A percentile compares a stretch with the other conserved stretches of the same genome.
phyloP scores from a whole-genome alignment of 495 filamentous ascomycete species.

The Tuber indicum region DNA sequence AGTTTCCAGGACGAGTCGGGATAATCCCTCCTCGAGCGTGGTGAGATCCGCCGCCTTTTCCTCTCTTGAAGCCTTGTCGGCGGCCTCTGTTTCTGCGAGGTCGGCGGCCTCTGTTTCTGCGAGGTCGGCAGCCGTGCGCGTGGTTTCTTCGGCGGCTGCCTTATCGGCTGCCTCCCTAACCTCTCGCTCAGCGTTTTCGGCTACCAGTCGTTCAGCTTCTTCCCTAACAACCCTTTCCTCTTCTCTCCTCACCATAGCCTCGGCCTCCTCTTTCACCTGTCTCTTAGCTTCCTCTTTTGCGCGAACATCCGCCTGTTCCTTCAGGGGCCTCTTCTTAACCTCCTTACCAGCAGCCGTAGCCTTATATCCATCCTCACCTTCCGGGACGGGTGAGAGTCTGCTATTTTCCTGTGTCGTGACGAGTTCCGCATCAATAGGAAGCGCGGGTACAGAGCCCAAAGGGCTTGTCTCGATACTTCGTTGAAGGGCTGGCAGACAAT shows the following conservation, averaged over 20 bases:
- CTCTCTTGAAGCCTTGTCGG: neutral
- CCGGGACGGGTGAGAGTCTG: conserved; percentile 7
- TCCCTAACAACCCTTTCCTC: conserved; percentile 6
- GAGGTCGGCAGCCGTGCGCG: neutral
- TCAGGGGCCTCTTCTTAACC: neutral
- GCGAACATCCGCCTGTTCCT: neutral
- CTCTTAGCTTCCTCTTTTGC: conserved; percentile 1
- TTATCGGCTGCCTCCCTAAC: neutral
- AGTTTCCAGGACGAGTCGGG: neutral
- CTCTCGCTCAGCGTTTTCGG: neutral
- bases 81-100: neutral
- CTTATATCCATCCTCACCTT: conserved; percentile 5
- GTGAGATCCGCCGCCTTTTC: neutral
- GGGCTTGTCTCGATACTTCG: conserved; percentile 50
- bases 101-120: neutral
- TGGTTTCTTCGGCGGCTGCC: neutral
- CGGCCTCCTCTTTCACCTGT: conserved; percentile 8
- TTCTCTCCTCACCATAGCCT: neutral
- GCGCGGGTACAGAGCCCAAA: neutral
- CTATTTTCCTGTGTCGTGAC: conserved; percentile 16
- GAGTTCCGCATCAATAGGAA: neutral
- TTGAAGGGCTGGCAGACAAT: conserved; percentile 51
- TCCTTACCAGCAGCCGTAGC: neutral
- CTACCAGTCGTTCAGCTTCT: conserved; percentile 6
- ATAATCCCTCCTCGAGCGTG: neutral